Base-by-base conservation (phyloP, 1,284 basidiomycete species). In the Prillingera fragicola region DNA sequence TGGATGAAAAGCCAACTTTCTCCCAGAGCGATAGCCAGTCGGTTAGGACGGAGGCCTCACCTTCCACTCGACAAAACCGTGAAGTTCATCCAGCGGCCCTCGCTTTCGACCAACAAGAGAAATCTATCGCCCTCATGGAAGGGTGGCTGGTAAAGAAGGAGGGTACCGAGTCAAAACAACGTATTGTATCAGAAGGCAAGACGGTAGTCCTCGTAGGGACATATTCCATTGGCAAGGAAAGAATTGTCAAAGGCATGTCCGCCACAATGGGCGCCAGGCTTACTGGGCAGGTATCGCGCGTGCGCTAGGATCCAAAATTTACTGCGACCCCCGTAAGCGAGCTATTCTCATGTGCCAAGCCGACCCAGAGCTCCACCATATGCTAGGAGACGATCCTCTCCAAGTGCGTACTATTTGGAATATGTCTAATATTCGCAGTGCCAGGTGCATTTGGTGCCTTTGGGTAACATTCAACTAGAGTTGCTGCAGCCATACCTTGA, bases 191-290 rank as follows among this genome's bases (percentile, higher is more conserved):
- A n/a, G n/a, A 59, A 32, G 69, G 67, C 24, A 45, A 71, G 46
- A 65, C 74, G 33, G 75, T 97, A n/a, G 79, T 97, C 36, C 80
- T 95, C 33, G 81, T 97, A 21, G 94, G 92, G 10, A 96, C 94
- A 0, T 98, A 98, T 68, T 89, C 88, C 0, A 90, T 98, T 42
- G 94, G 94, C 40, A 98, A 98, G 70, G 94, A 98, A 69, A 82
- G 91, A 32, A 86, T 98, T 36, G 88, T 96, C 24, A 94, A 96
- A 78, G 89, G 87, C 84, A n/a, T n/a, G n/a, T n/a, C n/a, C n/a
- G 2, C 15, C 9, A 10, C 18, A 32, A 22, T 21, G 27, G 26
- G 10, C 24, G 46, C 23, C 33, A n/a, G 19, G 40, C 41, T 54
- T 12, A 38, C 33, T 19, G 5, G 3, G 4, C 28, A 89, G 90